Conservation (phyloP, 106 monocot species). For the Chionographis japonica region DNA sequence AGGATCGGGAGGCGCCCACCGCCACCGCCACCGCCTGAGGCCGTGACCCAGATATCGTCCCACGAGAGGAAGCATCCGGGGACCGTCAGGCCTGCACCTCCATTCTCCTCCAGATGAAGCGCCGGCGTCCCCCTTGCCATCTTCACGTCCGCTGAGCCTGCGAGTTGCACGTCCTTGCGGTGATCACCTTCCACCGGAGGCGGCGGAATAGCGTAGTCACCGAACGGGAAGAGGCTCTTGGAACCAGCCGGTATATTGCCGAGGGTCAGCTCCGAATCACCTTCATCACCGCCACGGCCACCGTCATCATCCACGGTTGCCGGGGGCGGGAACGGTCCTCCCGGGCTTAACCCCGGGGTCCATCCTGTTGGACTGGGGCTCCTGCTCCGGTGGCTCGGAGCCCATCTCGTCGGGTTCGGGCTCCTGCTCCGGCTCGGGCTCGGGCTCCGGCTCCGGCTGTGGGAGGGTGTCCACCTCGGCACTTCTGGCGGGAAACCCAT, state of each 20-base stretch:
- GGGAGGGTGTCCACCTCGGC: no score
- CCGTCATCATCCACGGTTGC: neutral
- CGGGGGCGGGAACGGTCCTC: neutral
- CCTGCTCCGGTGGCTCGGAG: no score
- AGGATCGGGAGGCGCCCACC: constrained; percentile 29
- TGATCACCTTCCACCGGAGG: neutral
- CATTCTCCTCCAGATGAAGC: no score
- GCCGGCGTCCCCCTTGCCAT: no score
- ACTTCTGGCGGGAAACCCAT: no score
- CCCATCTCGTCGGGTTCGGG: constrained; percentile 17
- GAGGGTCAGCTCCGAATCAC: neutral
- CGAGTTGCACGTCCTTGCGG: neutral
- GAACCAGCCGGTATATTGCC: neutral
- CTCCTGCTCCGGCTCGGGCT: no score
- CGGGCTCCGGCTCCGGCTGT: no score
- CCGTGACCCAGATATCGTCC: constrained; percentile 50
- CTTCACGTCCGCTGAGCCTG: neutral
- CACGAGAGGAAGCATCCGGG: constrained; percentile 31
- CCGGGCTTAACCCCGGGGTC: no score
- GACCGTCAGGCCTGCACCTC: no score
- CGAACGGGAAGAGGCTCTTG: constrained; percentile 19
- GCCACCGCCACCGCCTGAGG: constrained; percentile 8
- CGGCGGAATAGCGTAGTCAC: neutral
- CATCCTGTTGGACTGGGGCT: constrained; percentile 16
- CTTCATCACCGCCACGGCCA: no score